Conservation (phyloP, 2,329 filamentous ascomycete species). For the Pseudocercospora fuligena region DNA sequence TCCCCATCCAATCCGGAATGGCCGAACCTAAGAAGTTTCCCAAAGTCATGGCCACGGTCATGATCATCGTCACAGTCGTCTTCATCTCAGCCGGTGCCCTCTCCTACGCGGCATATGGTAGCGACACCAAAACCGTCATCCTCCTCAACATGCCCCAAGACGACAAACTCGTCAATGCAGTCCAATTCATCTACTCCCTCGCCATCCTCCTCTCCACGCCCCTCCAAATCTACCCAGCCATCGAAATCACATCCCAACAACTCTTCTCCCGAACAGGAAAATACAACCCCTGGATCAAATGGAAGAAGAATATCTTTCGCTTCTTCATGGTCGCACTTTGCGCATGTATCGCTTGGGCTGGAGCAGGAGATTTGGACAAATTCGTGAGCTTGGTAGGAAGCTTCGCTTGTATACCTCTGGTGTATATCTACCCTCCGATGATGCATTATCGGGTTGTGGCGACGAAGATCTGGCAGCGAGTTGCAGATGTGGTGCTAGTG, state of each 20-base stretch:
- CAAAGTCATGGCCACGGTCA: conserved; percentile 82
- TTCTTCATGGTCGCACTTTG: conserved; percentile 91
- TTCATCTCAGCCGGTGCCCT: conserved; percentile 91
- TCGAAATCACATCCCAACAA: conserved; percentile 93
- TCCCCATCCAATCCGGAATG: conserved; percentile 98
- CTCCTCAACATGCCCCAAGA: conserved; percentile 96
- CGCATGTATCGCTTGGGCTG: conserved; percentile 85
- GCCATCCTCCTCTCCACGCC: conserved; percentile 96
- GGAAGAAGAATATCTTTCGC: conserved; percentile 97
- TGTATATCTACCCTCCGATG: conserved; percentile 95
- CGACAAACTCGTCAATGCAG: conserved; percentile 89
- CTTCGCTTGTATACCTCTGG: conserved; percentile 95
- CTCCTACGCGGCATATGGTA: conserved; percentile 95
- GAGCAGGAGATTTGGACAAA: conserved; percentile 92
- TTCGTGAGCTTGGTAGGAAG: conserved; percentile 96
- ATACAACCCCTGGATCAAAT: conserved; percentile 98
- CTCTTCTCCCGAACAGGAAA: conserved; percentile 94
- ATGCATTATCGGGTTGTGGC: conserved; percentile 86
- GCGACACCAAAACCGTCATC: conserved; percentile 93
- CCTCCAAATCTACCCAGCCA: conserved; percentile 95
- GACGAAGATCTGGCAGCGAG: conserved; percentile 67
- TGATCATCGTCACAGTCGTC: conserved; percentile 91
- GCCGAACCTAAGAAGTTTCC: conserved; percentile 88
- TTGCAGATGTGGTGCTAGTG: conserved; percentile 75
- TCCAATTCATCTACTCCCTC: conserved; percentile 96